Conservation (phyloP, 2,329 filamentous ascomycete species). For the Ceratocystis alfenasii region DNA sequence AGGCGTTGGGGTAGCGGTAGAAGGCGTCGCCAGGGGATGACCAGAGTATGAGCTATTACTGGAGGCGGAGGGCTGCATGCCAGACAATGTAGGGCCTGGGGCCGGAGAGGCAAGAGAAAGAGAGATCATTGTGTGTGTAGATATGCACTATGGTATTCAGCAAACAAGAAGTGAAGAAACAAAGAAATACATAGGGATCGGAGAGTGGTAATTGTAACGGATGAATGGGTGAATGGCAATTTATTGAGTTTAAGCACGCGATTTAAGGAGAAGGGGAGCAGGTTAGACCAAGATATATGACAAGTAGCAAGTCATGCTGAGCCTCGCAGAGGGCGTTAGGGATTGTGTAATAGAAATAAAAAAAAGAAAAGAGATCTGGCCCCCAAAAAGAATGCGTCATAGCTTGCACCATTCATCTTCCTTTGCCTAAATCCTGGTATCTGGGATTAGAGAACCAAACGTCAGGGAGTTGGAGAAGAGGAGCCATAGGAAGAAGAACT, state of each 20-base stretch:
- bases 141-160: no score
- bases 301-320: no score
- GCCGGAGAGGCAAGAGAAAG: neutral
- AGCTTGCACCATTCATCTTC: neutral
- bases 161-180: no score
- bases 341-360: no score
- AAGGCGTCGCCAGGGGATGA: neutral
- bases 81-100: neutral
- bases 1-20: neutral
- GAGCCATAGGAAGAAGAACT: no score
- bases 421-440: neutral
- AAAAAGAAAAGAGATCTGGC: neutral
- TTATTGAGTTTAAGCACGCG: no score
- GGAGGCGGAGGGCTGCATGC: neutral
- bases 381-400: neutral
- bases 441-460: neutral
- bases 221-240: no score
- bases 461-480: slow-evolving; percentile 4
- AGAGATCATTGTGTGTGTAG: neutral
- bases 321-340: no score
- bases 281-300: no score
- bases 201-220: no score
- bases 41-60: neutral
- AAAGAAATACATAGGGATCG: no score
- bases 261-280: no score